These are phyloP conservation scores for Neurospora sp. DNA, from an alignment of 2,329 filamentous ascomycete species.

Conservation along the genomic window DNA sequence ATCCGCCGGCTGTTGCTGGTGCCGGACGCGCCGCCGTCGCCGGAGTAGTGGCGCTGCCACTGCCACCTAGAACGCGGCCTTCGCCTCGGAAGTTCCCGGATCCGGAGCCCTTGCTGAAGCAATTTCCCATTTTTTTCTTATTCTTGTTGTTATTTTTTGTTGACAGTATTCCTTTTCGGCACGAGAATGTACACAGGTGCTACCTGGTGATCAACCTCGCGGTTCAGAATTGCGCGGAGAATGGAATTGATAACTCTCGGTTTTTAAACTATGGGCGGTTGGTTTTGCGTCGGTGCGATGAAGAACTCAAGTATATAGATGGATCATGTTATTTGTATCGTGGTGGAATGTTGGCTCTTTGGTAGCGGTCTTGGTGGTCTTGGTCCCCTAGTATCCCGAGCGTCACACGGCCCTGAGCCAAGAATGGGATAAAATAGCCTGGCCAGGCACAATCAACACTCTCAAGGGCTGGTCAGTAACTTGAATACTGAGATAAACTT, in stretches of 20 bases:
- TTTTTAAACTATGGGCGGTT: neutral
- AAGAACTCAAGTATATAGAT: neutral
- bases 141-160: too few relatives aligned
- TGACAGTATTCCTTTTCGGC: neutral
- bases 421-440: neutral
- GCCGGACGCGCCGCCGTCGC: neutral
- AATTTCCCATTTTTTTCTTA: constrained; percentile 60
- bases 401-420: neutral
- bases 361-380: neutral
- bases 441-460: neutral
- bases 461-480: neutral
- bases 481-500: neutral
- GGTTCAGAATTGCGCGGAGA: neutral
- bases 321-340: neutral
- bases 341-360: neutral
- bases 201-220: neutral
- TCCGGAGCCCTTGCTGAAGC: constrained; percentile 62
- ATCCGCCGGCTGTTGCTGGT: neutral
- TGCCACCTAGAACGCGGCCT: neutral
- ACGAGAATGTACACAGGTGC: too few relatives aligned
- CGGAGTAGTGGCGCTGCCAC: neutral
- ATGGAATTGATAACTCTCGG: neutral
- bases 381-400: neutral
- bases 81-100: neutral
- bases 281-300: neutral